Evolutionary conservation across 768 basidiomycete species (phyloP), one percentile per base, ranked within the genome.

Genomic region (Auricularia sp.): DNA sequence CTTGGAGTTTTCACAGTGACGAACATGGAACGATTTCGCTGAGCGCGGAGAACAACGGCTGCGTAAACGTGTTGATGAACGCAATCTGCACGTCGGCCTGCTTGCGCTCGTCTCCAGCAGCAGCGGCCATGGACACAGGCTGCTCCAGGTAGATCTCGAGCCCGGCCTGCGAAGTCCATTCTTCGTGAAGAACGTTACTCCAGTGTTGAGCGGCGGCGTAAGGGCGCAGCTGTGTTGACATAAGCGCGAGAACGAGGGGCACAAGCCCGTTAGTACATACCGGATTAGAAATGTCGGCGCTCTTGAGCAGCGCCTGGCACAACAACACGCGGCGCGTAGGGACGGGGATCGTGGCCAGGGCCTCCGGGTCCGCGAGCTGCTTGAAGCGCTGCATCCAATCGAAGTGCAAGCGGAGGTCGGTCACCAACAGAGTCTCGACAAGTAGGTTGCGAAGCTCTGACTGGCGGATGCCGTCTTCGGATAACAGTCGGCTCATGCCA

Each of bases 201-300:
- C 97, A 99, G 67, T 92, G 87, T 70, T 90, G 85, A 3, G 93
- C 3, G 21, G 35, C 53, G 51, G 47, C 18, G 18, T 53, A 47
- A 11, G 39, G 14, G 84, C 94, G 68, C 73, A 97, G 94, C 39
- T 42, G 12, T 8, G 39, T 8, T 14, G 39, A 7, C 8, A 14
- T 42, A 42, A 42, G 39, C 39, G 39, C 39, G 39, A 14, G 39
- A 14, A 7, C 12, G 39, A 42, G 39, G 39, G 8, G 39, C 7
- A 42, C 7, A 7, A 42, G 8, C 39, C 8, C 7, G 39, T 7
- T 7, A 7, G 39, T 14, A 42, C 39, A 14, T 42, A 42, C 39
- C 16, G 97, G 96, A 74, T 99, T 99, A 73, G 92, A 94, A 71
- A 99, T 98, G 76, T 99, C 97, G 18, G 96, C 94, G 71, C 95